Evolutionary conservation across 2,329 filamentous ascomycete species (phyloP).

Genomic region (Colletotrichum chrysophilum): DNA sequence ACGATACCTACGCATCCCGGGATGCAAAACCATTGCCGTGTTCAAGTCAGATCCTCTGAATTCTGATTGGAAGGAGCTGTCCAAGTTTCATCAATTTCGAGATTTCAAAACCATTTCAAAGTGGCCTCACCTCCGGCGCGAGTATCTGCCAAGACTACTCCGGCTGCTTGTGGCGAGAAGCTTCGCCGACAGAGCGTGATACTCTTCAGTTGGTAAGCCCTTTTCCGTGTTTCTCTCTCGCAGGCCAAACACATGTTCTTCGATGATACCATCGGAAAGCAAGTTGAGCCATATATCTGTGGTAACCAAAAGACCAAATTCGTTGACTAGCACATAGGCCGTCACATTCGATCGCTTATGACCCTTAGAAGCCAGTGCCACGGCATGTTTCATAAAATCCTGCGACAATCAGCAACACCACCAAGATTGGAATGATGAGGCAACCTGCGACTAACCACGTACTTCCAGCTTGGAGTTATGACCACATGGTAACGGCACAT

Average conservation of each 20-base stretch:
- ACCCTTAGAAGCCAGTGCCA: not conserved
- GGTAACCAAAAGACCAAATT: not conserved
- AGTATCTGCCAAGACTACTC: not conserved
- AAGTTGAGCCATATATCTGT: not conserved
- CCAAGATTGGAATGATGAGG: not conserved
- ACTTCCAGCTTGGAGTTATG: not conserved
- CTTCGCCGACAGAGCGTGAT: not conserved
- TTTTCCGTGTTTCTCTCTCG: not conserved
- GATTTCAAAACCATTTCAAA: not conserved
- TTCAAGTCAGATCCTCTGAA: not conserved
- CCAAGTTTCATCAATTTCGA: not conserved
- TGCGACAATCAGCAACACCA: not conserved
- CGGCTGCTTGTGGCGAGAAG: not conserved
- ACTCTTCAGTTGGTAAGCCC: not conserved
- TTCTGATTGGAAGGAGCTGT: not conserved
- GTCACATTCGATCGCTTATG: not conserved
- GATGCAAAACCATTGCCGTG: not conserved
- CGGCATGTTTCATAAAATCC: not conserved
- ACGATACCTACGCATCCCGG: not conserved
- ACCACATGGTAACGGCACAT: slow-evolving; percentile 1
- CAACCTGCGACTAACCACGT: not conserved
- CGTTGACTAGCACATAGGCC: not conserved
- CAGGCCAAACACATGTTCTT: not conserved
- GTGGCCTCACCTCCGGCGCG: not conserved
- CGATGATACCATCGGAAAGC: not conserved